A percentile compares a stretch with the other conserved stretches of the same genome.
Conservation (phyloP, 768 basidiomycete species). For the Boletus sp. region DNA sequence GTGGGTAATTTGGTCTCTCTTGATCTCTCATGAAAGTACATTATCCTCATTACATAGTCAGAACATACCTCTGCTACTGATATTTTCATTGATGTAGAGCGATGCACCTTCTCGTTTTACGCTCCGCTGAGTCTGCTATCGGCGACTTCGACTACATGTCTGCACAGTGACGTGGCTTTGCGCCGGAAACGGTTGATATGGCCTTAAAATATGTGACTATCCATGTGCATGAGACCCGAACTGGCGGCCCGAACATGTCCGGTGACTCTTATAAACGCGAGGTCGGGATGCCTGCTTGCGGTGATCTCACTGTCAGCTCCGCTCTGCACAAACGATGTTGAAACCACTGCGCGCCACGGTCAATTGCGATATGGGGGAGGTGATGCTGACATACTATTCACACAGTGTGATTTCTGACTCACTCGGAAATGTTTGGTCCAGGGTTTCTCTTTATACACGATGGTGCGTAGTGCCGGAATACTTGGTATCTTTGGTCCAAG, state of each 20-base stretch:
- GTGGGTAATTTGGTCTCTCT: background rate
- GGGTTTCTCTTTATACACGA: slow-evolving; percentile 50
- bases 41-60: background rate
- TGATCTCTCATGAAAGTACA: background rate
- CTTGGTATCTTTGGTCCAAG: background rate
- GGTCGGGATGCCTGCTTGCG: background rate
- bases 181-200: background rate
- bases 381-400: slow-evolving; percentile 10
- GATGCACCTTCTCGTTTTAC: background rate
- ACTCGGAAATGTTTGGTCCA: slow-evolving; percentile 17
- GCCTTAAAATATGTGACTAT: background rate
- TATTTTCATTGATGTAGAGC: background rate
- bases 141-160: background rate
- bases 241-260: background rate
- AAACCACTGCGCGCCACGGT: slow-evolving; percentile 39
- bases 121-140: background rate
- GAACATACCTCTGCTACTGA: slow-evolving; percentile 1
- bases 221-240: background rate
- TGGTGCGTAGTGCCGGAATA: slow-evolving; percentile 29
- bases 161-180: background rate
- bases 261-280: background rate
- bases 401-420: background rate
- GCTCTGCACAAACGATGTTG: slow-evolving; percentile 10
- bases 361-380: slow-evolving; percentile 59
- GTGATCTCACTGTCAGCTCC: background rate